Base-by-base conservation (phyloP, 2,329 filamentous ascomycete species). In the Trichoderma sp. region DNA sequence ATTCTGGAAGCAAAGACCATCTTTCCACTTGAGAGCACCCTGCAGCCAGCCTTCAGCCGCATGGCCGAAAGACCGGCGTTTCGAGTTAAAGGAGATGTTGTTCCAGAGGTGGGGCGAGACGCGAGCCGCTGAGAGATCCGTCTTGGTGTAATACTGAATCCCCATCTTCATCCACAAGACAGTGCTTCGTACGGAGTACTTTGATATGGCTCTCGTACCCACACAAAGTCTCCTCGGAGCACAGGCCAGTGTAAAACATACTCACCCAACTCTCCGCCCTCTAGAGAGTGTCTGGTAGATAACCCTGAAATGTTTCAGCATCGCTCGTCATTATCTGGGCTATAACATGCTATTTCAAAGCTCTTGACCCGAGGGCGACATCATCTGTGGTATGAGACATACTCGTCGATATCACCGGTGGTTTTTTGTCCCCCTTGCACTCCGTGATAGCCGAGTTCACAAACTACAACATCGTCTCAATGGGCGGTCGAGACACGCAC, bases 11-110 rank as follows among this genome's bases (percentile, higher is more conserved):
- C 71, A 56, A 32, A 57, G 47, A 14, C 57, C 39, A 32, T 36
- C 6, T 39, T 57, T 34, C 70, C 28, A 70, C 47, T 58, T 53
- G 32, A 24, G 60, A 58, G 26, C 30, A 34, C 64, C 63, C 62
- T 66, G 64, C 67, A 70, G 53, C 53, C 56, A 51, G 60, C 28
- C 57, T 53, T 74, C 73, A 74, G 73, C 73, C 73, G 71, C 73
- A 58, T 57, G 63, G 62, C 2, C 28, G 57, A 32, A 21, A 60
- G 57, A 14, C 70, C 70, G 58, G 72, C 58, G 70, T 74, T 73
- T 73, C 64, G 73, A 63, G 43, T 63, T 39, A 43, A 51, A 67
- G 57, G 61, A 70, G 71, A 61, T 70, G 71, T 32, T 69, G 66
- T 47, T 53, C 67, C 18, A 61, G 71, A 30, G 53, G 65, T 63